Base-by-base conservation (phyloP, 2,329 filamentous ascomycete genomes). In the Ambrosiella xylebori region DNA sequence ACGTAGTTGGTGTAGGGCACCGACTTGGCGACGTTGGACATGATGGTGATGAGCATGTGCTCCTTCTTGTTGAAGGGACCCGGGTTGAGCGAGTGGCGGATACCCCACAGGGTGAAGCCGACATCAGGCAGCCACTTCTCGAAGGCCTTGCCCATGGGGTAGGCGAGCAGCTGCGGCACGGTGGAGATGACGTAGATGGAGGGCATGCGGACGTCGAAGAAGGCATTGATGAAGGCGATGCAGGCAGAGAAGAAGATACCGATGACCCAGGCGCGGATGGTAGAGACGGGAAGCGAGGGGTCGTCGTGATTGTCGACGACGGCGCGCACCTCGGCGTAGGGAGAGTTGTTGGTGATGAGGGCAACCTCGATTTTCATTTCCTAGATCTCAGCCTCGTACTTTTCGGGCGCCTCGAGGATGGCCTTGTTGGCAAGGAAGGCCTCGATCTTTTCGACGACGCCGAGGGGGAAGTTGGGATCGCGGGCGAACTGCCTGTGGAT, bases 281-380 rank as follows among this genome's bases (percentile, higher is more conserved):
- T 80, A 7, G 74, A 74, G 45, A 69, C 71, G 0, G 76, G 77
- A 35, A 70, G 67, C 7, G 59, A 63, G 0, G 75, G 72, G 61
- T 78, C 73, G 59, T 80, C 78, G 39, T 75, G 72, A 63, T 79
- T 78, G 63, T 75, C 74, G 13, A 78, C 75, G 1, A 78, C 74
- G 7, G 76, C 73, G 15, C 76, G 74, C 4, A 78, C 76, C 64
- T 79, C 75, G 27, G 77, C 70, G 62, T 80, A 80, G 0, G 78
- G 78, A 8, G 74, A 77, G 65, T 78, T 75, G 63, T 74, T 75
- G 27, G 70, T 74, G 61, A 78, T 74, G 39, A 78, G 68, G 1
- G 75, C 72, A 0, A 74, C 71, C 63, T 78, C 73, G 1, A 76
- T 68, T 64, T 77, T 78, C 68, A 78, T 76, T 62, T 76, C 72